Conservation (phyloP, 768 basidiomycete species). For the Daedaleopsis sinensis region DNA sequence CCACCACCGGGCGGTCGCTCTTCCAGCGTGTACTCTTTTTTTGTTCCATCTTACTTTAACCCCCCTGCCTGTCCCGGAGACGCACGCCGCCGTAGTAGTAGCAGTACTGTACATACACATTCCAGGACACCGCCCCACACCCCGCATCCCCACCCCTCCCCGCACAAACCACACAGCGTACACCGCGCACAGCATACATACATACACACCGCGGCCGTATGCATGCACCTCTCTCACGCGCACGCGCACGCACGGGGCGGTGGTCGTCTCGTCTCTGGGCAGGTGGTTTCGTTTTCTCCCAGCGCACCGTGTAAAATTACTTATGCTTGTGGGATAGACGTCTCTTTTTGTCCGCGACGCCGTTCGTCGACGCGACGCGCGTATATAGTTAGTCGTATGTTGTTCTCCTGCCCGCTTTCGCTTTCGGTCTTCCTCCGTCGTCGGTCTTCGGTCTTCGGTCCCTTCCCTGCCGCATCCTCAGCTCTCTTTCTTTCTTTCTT, state of each 20-base stretch:
- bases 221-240: too few relatives aligned
- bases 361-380: background rate
- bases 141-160: too few relatives aligned
- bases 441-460: conserved; percentile 8
- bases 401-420: conserved; percentile 5
- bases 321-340: conserved; percentile 37
- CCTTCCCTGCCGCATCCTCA: background rate
- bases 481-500: background rate
- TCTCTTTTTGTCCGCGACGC: conserved; percentile 33
- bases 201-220: conserved; percentile 1
- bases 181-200: too few relatives aligned
- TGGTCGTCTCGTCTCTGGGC: conserved; percentile 2
- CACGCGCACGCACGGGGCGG: conserved; percentile 5
- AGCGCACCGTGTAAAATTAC: conserved; percentile 27
- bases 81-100: background rate
- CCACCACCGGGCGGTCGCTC: background rate
- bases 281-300: background rate
- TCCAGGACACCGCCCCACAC: background rate
- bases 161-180: too few relatives aligned
- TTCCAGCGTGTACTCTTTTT: conserved; percentile 4
- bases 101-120: background rate
- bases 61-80: background rate
- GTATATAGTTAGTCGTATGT: conserved; percentile 17
- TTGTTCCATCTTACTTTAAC: background rate
- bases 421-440: conserved; percentile 6